Conservation (phyloP, 2,329 filamentous ascomycete species). For the Cercospora janseana region DNA sequence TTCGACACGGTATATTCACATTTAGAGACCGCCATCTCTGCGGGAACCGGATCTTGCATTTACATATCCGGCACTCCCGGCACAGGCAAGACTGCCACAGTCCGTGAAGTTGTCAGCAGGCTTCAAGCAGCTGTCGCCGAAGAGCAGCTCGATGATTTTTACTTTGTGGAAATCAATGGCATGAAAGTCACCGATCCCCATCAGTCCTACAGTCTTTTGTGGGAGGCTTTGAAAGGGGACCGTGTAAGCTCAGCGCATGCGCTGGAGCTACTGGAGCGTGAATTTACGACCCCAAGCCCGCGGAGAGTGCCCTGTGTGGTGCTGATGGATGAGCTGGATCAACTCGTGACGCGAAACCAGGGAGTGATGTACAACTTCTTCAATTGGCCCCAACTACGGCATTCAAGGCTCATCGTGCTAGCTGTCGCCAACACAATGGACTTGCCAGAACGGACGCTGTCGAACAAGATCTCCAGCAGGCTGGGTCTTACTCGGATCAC, state of each 20-base stretch:
- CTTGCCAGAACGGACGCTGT: constrained; percentile 88
- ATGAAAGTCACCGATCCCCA: constrained; percentile 99
- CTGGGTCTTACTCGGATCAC: constrained; percentile 84
- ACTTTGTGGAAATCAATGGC: constrained; percentile 98
- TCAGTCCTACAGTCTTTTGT: constrained; percentile 90
- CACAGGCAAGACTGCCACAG: constrained; percentile 95
- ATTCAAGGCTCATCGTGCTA: constrained; percentile 90
- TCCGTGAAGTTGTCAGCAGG: constrained; percentile 87
- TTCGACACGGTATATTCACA: constrained; percentile 91
- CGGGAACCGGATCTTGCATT: constrained; percentile 91
- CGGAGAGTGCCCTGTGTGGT: constrained; percentile 92
- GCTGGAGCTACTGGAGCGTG: constrained; percentile 82
- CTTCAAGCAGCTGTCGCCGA: constrained; percentile 82
- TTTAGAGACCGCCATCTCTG: constrained; percentile 88
- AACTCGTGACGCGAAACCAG: constrained; percentile 96
- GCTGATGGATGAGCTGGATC: constrained; percentile 96
- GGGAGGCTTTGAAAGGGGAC: constrained; percentile 93
- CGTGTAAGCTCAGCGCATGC: constrained; percentile 89
- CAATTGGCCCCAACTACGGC: constrained; percentile 92
- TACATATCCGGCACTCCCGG: constrained; percentile 99
- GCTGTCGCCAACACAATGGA: constrained; percentile 99
- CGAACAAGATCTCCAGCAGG: constrained; percentile 96
- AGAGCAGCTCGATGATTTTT: constrained; percentile 96
- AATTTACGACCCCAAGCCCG: constrained; percentile 89
- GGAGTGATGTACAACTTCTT: constrained; percentile 99